Evolutionary conservation across 768 basidiomycete genomes (phyloP).

Genomic region (Tylopilus plumbeoviolaceoides): DNA sequence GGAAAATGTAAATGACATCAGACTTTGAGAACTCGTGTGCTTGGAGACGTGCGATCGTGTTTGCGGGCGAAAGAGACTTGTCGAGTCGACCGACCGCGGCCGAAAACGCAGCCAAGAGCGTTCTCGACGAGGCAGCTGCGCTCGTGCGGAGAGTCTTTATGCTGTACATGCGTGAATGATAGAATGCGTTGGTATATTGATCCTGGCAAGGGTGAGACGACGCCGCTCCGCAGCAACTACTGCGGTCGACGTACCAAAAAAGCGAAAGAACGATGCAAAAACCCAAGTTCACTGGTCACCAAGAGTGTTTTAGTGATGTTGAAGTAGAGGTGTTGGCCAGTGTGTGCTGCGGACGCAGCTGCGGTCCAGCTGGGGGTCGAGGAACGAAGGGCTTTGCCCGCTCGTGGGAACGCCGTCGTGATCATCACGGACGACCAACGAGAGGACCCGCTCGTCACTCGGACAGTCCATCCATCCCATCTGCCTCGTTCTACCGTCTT

Average conservation of each 20-base stretch:
- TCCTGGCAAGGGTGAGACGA: neutral
- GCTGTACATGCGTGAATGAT: neutral
- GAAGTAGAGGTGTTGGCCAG: neutral
- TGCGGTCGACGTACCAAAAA: neutral
- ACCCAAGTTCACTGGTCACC: neutral
- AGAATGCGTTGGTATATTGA: neutral
- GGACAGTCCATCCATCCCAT: neutral
- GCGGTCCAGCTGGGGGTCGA: neutral
- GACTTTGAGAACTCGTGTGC: slow-evolving; percentile 51
- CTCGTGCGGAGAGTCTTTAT: slow-evolving; percentile 6
- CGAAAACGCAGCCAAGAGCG: slow-evolving; percentile 43
- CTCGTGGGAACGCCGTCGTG: neutral
- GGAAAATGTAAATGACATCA: slow-evolving; percentile 64
- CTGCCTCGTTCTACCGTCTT: neutral
- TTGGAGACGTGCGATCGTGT: slow-evolving; percentile 58
- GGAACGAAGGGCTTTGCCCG: neutral
- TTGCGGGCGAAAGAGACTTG: slow-evolving; percentile 67
- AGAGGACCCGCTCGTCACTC: neutral
- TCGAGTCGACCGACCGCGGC: slow-evolving; percentile 67
- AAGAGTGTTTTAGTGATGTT: neutral
- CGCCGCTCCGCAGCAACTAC: neutral
- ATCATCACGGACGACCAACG: neutral
- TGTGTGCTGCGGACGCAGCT: neutral
- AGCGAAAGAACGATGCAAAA: neutral
- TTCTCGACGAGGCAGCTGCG: slow-evolving; percentile 1